Evolutionary conservation across 495 filamentous ascomycete genomes (phyloP).

Genomic region (Xylaria grammica): DNA sequence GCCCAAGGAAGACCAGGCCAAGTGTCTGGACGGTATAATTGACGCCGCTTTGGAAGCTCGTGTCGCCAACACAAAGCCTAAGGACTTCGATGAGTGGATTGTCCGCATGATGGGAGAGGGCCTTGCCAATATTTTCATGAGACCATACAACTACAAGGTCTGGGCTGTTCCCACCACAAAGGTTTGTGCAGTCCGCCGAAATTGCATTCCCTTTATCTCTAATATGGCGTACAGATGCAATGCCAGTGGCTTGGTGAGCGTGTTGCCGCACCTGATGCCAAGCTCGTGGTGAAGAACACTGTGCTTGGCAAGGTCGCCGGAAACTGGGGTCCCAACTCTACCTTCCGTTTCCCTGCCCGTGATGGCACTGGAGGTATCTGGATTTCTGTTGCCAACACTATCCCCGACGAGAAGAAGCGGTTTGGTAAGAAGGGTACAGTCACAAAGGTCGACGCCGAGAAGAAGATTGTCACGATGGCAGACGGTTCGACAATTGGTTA

Average conservation of each 20-base stretch:
- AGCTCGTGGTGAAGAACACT: conserved; percentile 92
- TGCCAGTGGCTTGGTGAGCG: conserved; percentile 98
- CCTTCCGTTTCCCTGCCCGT: conserved; percentile 96
- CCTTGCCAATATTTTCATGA: conserved; percentile 96
- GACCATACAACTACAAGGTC: conserved; percentile 99
- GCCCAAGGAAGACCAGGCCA: conserved; percentile 94
- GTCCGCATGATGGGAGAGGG: conserved; percentile 88
- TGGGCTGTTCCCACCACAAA: conserved; percentile 98
- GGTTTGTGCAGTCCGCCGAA: conserved; percentile 57
- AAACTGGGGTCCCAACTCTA: conserved; percentile 97
- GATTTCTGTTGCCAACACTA: conserved; percentile 94
- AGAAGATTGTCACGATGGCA: conserved; percentile 79
- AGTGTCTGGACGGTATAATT: conserved; percentile 95
- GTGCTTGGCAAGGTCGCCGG: conserved; percentile 95
- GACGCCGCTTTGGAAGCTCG: conserved; percentile 89
- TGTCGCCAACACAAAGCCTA: conserved; percentile 86
- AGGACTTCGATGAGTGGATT: conserved; percentile 99
- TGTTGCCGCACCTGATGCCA: conserved; percentile 95
- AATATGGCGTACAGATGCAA: conserved; percentile 78
- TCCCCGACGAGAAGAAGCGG: conserved; percentile 88
- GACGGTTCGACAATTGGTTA: conserved; percentile 93
- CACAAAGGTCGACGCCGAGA: conserved; percentile 79
- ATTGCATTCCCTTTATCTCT: background rate
- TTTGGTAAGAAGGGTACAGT: conserved; percentile 88
- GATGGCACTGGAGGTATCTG: conserved; percentile 98